Evolutionary conservation across 106 monocot genomes (phyloP), one percentile per base, ranked within the genome.

Genomic region (Agapanthus africanus): DNA sequence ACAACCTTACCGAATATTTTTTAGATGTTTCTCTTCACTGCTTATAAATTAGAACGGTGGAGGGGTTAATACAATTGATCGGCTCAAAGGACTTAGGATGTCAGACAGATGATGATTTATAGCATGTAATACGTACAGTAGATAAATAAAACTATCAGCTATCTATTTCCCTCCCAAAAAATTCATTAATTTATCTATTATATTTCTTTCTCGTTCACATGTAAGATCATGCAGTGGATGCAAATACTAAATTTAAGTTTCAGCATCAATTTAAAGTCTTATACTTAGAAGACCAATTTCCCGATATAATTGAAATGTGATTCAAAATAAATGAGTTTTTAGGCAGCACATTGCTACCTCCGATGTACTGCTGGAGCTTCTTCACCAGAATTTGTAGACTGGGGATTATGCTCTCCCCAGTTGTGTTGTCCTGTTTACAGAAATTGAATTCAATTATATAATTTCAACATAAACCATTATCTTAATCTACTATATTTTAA

Each of bases 401-500:
- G 33, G 6, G 19, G 6, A 5, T 57, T 47, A 65, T 71, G 70
- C 47, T 67, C 82, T 68, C 67, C 56, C 63, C 77, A 51, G n/a
- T 80, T 68, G 35, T 69, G 47, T 4, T 25, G 59, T 21, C 82
- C 87, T 87, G 71, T 34, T 71, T 34, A 37, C 49, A 59, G 22
- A 5, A 67, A 79, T 18, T n/a, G n/a, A n/a, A n/a, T n/a, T n/a
- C 15, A 4, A 30, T 15, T 31, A 28, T 46, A 61, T 34, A 59
- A 0, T 11, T 18, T 28, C 56, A 10, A 26, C 18, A 56, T 26
- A 31, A 56, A 56, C 8, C 9, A 30, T 56, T 56, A 11, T 30
- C 3, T 56, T 13, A 56, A 16, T 59, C n/a, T n/a, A n/a, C 19
- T 19, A 59, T 6, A 34, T 22, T 61, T 22, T 34, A 14, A 14